A percentile compares a stretch with the other conserved stretches of the same genome.
Evolutionary conservation across 208 protist species (phyloP).

Genomic region (Blastocrithidia nonstop): DNA sequence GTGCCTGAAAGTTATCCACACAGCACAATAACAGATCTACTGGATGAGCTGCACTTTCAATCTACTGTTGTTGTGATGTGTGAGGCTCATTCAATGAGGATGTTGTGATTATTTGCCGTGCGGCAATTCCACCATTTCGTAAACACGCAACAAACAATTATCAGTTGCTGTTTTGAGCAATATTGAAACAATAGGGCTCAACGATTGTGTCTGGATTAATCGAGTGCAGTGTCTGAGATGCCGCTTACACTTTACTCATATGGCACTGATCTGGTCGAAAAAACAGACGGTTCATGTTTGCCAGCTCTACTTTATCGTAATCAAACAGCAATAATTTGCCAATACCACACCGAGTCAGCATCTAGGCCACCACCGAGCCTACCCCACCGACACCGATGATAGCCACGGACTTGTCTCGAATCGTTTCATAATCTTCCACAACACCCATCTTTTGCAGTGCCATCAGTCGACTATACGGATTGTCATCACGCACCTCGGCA

Average conservation of each 20-base stretch:
- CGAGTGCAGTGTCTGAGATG: constrained; percentile 49
- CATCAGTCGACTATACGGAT: constrained; percentile 92
- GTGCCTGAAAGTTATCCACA: constrained; percentile 95
- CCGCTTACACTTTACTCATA: constrained; percentile 89
- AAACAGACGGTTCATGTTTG: constrained; percentile 97
- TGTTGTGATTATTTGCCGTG: no score
- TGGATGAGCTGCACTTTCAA: no score
- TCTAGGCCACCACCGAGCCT: constrained; percentile 94
- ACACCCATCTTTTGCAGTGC: constrained; percentile 96
- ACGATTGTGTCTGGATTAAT: constrained; percentile 96
- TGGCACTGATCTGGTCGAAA: constrained; percentile 92
- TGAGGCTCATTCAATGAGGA: no score
- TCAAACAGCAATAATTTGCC: constrained; percentile 96
- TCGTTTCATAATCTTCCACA: constrained; percentile 92
- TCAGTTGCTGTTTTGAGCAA: constrained; percentile 86
- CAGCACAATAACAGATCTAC: constrained; percentile 90
- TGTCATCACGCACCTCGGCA: constrained; percentile 86
- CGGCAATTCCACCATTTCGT: constrained; percentile 34
- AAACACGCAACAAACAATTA: constrained; percentile 72
- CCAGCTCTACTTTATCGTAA: constrained; percentile 96
- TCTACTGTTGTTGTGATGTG: no score
- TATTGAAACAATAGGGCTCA: constrained; percentile 85
- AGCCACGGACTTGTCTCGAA: constrained; percentile 83
- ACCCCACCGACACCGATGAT: constrained; percentile 93
- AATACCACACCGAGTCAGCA: constrained; percentile 95